Evolutionary conservation across 2,329 filamentous ascomycete genomes (phyloP).

Genomic region (Trichoderma sp.): DNA sequence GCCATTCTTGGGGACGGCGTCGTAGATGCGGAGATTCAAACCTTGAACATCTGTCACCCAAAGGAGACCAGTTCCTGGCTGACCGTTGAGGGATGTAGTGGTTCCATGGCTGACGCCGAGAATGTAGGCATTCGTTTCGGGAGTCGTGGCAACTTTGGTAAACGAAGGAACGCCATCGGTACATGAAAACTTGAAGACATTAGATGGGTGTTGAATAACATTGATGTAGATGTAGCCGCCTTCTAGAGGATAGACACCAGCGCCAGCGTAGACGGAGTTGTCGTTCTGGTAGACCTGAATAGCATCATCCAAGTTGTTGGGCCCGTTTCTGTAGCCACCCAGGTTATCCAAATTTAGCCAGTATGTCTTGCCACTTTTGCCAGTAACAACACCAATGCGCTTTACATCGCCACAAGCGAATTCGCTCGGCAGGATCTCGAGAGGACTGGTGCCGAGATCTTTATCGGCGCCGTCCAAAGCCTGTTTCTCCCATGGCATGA

Average conservation of each 20-base stretch:
- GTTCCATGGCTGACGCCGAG: conserved; percentile 60
- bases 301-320: conserved; percentile 42
- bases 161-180: conserved; percentile 53
- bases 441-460: conserved; percentile 50
- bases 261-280: conserved; percentile 49
- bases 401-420: conserved; percentile 47
- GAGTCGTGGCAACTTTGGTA: conserved; percentile 52
- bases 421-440: conserved; percentile 44
- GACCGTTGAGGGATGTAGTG: conserved; percentile 54
- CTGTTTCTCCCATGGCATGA: conserved; percentile 55
- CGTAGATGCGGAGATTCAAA: conserved; percentile 52
- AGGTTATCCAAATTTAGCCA: conserved; percentile 45
- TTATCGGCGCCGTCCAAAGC: conserved; percentile 52
- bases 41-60: conserved; percentile 60
- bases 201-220: conserved; percentile 54
- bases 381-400: conserved; percentile 52
- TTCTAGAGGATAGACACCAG: conserved; percentile 50
- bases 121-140: conserved; percentile 51
- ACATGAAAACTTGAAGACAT: conserved; percentile 61
- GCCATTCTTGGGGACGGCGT: conserved; percentile 51
- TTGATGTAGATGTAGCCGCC: conserved; percentile 53
- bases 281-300: conserved; percentile 47
- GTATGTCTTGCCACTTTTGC: conserved; percentile 53
- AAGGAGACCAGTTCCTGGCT: conserved; percentile 56
- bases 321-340: conserved; percentile 43